Conservation (phyloP, 768 basidiomycete genomes). For the Rhodosporidiobolus odoratus region DNA sequence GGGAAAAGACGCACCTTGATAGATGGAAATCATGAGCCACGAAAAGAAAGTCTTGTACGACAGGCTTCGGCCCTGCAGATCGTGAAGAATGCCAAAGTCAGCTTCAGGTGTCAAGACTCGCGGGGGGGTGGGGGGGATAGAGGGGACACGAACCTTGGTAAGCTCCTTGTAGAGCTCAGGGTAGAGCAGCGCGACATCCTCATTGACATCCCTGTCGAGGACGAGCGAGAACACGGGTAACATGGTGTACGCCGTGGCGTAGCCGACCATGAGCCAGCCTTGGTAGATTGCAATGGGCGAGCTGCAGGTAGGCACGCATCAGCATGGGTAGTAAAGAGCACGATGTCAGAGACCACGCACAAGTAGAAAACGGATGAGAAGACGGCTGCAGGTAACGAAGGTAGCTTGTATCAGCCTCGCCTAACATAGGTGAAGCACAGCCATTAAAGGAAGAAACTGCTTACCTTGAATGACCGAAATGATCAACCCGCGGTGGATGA, state of each 20-base stretch:
- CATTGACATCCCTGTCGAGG: conserved; percentile 88
- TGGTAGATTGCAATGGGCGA: conserved; percentile 96
- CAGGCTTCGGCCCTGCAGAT: conserved; percentile 72
- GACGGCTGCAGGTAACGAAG: conserved; percentile 12
- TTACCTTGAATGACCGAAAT: conserved; percentile 98
- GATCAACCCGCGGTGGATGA: conserved; percentile 77
- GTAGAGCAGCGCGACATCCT: conserved; percentile 88
- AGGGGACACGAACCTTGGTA: conserved; percentile 64
- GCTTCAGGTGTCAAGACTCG: neutral
- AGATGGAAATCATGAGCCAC: conserved; percentile 95
- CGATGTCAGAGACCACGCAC: conserved; percentile 35
- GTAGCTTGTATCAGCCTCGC: neutral
- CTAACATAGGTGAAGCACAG: too few species aligned
- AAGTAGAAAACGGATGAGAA: conserved; percentile 47
- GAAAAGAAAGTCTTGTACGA: conserved; percentile 98
- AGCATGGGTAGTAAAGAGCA: neutral
- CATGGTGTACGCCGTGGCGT: conserved; percentile 65
- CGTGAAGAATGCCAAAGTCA: conserved; percentile 10
- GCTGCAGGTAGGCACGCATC: conserved; percentile 56
- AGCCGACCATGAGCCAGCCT: conserved; percentile 91
- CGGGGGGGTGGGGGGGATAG: neutral
- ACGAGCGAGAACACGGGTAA: conserved; percentile 97
- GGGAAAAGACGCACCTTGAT: conserved; percentile 65
- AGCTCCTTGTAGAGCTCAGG: conserved; percentile 97
- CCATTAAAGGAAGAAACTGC: conserved; percentile 51